Evolutionary conservation across 2,329 filamentous ascomycete species (phyloP), one percentile per base, ranked within the genome.

Genomic region (Aspergillus felis): DNA sequence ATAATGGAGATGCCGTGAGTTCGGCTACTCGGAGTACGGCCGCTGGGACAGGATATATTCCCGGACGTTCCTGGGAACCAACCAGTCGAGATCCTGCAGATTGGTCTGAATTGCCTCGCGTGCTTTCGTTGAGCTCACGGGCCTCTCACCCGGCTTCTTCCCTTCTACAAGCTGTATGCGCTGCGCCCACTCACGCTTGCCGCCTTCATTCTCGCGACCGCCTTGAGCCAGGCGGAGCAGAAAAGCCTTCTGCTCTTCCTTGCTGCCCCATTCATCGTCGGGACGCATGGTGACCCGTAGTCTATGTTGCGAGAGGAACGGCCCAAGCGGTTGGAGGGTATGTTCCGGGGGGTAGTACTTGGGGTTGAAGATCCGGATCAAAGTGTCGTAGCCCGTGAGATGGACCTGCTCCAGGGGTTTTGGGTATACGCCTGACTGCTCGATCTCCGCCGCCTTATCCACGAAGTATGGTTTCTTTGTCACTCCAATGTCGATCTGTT

Each of bases 401-500:
- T 81, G 79, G 41, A 79, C 71, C 64, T 81, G 79, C 61, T 79
- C 70, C 10, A 74, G 53, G 3, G 67, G 60, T 2, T 54, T 32
- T 0, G 75, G 67, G 59, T 79, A 80, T 10, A 68, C 46, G 29
- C 64, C 66, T 3, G 71, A 71, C 4, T 66, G 57, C 50, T 76
- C 74, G 52, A 81, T 79, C 2, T 72, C 72, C 7, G 68, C 68
- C 1, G 78, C 78, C 61, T 81, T 81, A 58, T 80, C 77, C 54
- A 76, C 66, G 57, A 80, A 81, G 58, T 78, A 79, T 0, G 79
- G 79, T 24, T 76, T 70, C 54, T 79, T 80, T 1, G 77, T 80
- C 28, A 81, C 73, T 6, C 76, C 78, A 35, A 81, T 76, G 55
- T 81, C 79, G 59, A 81, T 70, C 1, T 68, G 64, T 6, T 74